Evolutionary conservation across 352 stramenopile species (phyloP).

Genomic region (Phytophthora megakarya): DNA sequence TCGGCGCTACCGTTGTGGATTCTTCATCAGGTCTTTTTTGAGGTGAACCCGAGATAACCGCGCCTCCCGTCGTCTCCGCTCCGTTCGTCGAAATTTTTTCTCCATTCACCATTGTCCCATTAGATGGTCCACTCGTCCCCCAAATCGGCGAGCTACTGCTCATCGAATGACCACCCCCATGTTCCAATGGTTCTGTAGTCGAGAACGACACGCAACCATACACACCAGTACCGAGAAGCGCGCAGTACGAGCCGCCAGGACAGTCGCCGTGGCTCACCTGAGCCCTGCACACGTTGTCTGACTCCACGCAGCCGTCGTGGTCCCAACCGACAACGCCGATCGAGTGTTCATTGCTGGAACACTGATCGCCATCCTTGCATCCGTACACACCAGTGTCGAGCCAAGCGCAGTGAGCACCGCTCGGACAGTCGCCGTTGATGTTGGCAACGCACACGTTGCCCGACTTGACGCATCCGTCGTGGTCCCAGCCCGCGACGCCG

Average conservation of each 20-base stretch:
- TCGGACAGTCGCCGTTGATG: constrained; percentile 8
- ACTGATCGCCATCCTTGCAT: constrained; percentile 27
- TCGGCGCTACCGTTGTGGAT: not conserved
- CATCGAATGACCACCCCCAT: no score
- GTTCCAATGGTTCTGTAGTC: not conserved
- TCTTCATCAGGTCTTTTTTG: not conserved
- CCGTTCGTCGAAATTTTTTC: no score
- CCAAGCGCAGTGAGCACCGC: constrained; percentile 31
- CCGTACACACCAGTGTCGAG: constrained; percentile 39
- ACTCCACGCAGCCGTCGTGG: constrained; percentile 28
- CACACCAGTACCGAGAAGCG: constrained; percentile 27
- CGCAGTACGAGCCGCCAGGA: constrained; percentile 24
- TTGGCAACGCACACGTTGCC: constrained; percentile 3
- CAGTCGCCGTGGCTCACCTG: constrained; percentile 30
- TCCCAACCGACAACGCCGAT: constrained; percentile 34
- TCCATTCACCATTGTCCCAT: no score
- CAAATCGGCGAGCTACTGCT: no score
- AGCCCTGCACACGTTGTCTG: constrained; percentile 23
- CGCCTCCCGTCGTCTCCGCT: no score
- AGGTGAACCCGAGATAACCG: no score
- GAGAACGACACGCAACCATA: constrained; percentile 7
- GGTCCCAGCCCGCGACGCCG: constrained; percentile 4
- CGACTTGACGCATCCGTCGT: constrained; percentile 6
- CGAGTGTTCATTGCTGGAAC: constrained; percentile 18
- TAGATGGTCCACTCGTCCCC: no score